Evolutionary conservation across 495 filamentous ascomycete species (phyloP), one percentile per base, ranked within the genome.

Genomic region (Astrothelium subdiscretum): DNA sequence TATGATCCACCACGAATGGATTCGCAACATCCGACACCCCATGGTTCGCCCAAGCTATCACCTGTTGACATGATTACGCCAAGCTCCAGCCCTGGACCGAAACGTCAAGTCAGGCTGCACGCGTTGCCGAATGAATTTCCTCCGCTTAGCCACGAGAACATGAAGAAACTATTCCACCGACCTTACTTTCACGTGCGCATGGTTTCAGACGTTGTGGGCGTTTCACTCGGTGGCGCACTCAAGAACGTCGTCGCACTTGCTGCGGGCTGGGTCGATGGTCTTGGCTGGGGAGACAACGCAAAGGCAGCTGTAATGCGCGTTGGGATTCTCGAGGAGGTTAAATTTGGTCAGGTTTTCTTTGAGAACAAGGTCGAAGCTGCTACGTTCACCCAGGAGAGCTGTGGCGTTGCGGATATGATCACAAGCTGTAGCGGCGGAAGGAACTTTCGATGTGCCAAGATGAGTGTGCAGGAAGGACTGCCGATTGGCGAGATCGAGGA

Each of bases 181-280:
- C 91, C 91, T 0, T 99, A 99, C 77, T 97, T 99, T 82, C 92
- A 97, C 73, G 92, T 97, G 13, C 85, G 87, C 48, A 86, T 97
- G 70, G 87, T 95, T 18, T 87, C 80, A 32, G 95, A 99, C 68
- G 92, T 97, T 5, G 95, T 91, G 3, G 95, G 95, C 65, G 92
- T 96, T 11, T 96, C 94, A 13, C 88, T 99, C 60, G 88, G 91
- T 31, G 95, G 95, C 18, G 95, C 95, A 1, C 80, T 99, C 59
- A 99, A 99, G 78, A 99, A 99, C 76, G 88, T 99, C 64, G 88
- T 99, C 60, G 95, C 95, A 12, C 76, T 99, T 8, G 91, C 92
- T 2, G 91, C 94, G 8, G 95, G 95, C 59, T 97, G 94, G 78
- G 91, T 97, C 62, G 90, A 92, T 59, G 95, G 95, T 20, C 83